Evolutionary conservation across 1,284 basidiomycete species (phyloP).

Genomic region (Vanrija pseudolonga): DNA sequence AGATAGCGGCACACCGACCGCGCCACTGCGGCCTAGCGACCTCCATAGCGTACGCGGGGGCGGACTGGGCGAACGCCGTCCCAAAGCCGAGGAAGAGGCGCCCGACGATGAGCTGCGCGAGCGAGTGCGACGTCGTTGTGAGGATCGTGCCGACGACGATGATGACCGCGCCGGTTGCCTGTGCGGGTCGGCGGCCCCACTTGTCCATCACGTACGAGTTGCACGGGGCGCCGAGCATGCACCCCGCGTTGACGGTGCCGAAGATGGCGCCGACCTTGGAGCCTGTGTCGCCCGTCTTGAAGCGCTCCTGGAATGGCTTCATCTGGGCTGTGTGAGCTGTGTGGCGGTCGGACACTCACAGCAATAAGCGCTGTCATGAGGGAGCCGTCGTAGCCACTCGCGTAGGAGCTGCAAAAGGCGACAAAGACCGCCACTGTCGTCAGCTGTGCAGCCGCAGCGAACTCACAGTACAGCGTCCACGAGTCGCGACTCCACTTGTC

Average conservation of each 20-base stretch:
- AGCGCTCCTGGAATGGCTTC: too few species aligned
- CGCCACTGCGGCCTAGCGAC: slow-evolving; percentile 63
- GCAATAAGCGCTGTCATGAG: not conserved
- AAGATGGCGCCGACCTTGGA: not conserved
- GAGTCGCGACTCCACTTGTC: not conserved
- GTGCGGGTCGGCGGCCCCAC: slow-evolving; percentile 56
- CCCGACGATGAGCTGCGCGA: slow-evolving; percentile 48
- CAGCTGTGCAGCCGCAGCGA: too few species aligned
- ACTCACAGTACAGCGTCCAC: not conserved
- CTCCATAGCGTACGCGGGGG: slow-evolving; percentile 53
- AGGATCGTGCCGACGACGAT: slow-evolving; percentile 50
- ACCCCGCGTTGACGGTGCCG: not conserved
- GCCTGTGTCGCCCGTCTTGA: not conserved
- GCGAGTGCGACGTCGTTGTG: slow-evolving; percentile 24
- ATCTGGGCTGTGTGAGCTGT: not conserved
- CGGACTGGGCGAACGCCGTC: slow-evolving; percentile 48
- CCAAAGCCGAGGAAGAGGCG: slow-evolving; percentile 56
- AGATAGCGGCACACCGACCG: slow-evolving; percentile 55
- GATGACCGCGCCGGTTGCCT: slow-evolving; percentile 52
- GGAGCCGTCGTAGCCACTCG: slow-evolving; percentile 6
- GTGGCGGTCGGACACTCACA: not conserved
- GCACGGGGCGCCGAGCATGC: not conserved
- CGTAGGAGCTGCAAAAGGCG: not conserved
- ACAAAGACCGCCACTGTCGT: not conserved
- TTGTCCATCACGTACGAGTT: slow-evolving; percentile 37